Evolutionary conservation across 495 filamentous ascomycete genomes (phyloP).

Genomic region (Opeltia flavorubescens): DNA sequence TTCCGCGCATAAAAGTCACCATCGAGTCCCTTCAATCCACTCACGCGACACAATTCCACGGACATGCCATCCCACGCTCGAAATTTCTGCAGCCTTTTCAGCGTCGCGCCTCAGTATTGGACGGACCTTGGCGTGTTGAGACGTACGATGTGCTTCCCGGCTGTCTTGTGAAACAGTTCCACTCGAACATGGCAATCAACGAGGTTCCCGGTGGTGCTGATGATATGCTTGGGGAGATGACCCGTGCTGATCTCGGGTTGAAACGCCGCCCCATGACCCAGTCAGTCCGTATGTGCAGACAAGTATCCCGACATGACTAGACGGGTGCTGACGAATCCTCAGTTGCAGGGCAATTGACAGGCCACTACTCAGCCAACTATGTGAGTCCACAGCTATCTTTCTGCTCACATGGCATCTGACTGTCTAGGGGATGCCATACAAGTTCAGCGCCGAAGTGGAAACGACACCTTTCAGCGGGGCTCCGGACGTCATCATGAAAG

Average conservation of each 20-base stretch:
- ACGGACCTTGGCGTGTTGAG: constrained; percentile 1
- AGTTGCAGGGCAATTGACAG: constrained; percentile 37
- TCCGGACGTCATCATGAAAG: constrained; percentile 37
- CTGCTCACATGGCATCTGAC: constrained; percentile 6
- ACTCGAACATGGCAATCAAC: constrained; percentile 38
- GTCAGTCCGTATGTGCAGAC: constrained; percentile 25
- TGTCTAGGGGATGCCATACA: constrained; percentile 63
- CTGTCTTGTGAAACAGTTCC: constrained; percentile 41
- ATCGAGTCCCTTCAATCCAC: constrained; percentile 23
- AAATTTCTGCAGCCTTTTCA: not conserved
- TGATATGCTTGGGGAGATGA: constrained; percentile 47
- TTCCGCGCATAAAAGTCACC: constrained; percentile 25
- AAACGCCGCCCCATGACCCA: constrained; percentile 33
- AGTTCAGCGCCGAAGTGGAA: constrained; percentile 57
- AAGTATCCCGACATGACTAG: not conserved
- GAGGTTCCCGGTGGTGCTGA: constrained; percentile 40
- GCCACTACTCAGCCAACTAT: constrained; percentile 60
- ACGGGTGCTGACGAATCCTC: not conserved
- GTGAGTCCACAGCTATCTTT: constrained; percentile 28
- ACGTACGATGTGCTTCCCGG: constrained; percentile 3
- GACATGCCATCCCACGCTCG: constrained; percentile 10
- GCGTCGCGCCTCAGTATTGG: not conserved
- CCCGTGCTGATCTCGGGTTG: constrained; percentile 42
- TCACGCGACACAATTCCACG: constrained; percentile 14
- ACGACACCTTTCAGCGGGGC: constrained; percentile 51